Evolutionary conservation across 768 basidiomycete species (phyloP), one percentile per base, ranked within the genome.

Genomic region (Phaffia tasmanica): DNA sequence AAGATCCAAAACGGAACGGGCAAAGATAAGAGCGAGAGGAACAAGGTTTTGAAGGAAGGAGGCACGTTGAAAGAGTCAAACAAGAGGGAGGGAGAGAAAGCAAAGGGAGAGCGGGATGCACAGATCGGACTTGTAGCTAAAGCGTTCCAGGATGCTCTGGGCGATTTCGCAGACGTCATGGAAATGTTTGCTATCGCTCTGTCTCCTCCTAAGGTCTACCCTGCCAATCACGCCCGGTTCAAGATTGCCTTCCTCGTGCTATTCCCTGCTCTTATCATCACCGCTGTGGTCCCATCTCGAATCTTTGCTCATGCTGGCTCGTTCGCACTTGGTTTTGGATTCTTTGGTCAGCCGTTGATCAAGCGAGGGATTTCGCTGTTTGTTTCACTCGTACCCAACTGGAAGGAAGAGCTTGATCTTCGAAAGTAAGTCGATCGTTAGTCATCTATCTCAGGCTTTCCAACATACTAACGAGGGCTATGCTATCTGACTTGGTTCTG

Each of bases 301-400:
- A 59, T 76, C 54, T 78, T 77, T 70, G 72, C 73, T 1, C 70
- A 76, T 5, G 69, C 71, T 32, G 74, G 73, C 1, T 73, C 74
- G 3, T 77, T 78, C 68, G 62, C 69, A 0, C 74, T 79, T 63
- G 78, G 78, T 1, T 68, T 77, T 53, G 75, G 67, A 8, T 74
- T 78, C 67, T 79, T 76, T 69, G 78, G 74, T 51, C 77, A 78
- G 57, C 77, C 77, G 5, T 32, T 78, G 27, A 65, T 79, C 62
- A 72, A 71, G 21, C 72, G 72, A 25, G 76, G 65, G 25, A 69
- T 69, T 9, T 72, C 71, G 51, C 58, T 72, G 57, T 72, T 77
- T 47, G 65, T 76, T 21, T 70, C 73, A 57, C 63, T 70, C 50
- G 74, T 78, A 15, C 77, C 77, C n/a, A 71, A 79, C 69, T 79